Conservation (phyloP, 805 yeast genomes). For the Yueomyces sp. region DNA sequence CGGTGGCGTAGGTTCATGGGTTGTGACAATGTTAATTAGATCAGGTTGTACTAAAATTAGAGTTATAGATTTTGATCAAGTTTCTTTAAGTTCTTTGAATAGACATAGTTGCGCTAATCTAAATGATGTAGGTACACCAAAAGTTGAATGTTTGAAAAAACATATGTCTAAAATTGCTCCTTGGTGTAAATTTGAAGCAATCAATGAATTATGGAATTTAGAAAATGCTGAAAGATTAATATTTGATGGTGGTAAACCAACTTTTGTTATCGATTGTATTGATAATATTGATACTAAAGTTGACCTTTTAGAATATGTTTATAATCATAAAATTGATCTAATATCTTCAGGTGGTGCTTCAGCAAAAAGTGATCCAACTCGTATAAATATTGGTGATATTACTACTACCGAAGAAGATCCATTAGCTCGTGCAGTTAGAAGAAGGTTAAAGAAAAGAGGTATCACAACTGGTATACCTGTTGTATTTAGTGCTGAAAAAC, state of each 20-base stretch:
- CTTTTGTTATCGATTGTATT: conserved; percentile 84
- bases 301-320: conserved; percentile 67
- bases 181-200: conserved; percentile 77
- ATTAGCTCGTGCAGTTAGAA: conserved; percentile 72
- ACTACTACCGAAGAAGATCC: conserved; percentile 91
- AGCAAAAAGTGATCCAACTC: conserved; percentile 87
- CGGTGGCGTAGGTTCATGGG: conserved; percentile 99
- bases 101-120: conserved; percentile 92
- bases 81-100: conserved; percentile 78
- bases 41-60: conserved; percentile 75
- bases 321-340: conserved; percentile 46
- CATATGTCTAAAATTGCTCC: conserved; percentile 72
- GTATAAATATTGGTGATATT: conserved; percentile 81
- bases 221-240: conserved; percentile 48
- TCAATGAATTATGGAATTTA: conserved; percentile 64
- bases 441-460: conserved; percentile 71
- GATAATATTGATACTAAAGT: conserved; percentile 97
- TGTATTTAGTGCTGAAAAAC: conserved; percentile 89
- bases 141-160: conserved; percentile 66
- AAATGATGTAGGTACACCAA: conserved; percentile 83
- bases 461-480: conserved; percentile 67
- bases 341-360: conserved; percentile 96
- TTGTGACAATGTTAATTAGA: conserved; percentile 76
- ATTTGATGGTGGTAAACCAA: conserved; percentile 38
- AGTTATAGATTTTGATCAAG: conserved; percentile 92